Evolutionary conservation across 2,329 filamentous ascomycete species (phyloP).

Genomic region (Parastagonospora nodorum): DNA sequence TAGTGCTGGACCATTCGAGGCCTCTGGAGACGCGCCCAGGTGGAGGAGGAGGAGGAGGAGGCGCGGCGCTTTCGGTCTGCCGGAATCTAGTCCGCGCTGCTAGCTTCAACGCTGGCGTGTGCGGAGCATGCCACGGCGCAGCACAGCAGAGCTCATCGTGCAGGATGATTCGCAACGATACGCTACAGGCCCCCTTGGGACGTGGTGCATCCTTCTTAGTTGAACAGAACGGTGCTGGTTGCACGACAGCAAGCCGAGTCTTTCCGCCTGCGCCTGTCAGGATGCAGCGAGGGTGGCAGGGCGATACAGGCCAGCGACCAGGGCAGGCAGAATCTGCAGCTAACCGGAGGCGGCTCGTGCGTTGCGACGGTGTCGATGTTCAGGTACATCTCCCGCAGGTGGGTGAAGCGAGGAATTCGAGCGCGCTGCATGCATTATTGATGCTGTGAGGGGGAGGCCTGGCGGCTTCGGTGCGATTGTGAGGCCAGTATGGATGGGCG

Average conservation of each 20-base stretch:
- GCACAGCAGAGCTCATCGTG: constrained; percentile 24
- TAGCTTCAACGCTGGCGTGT: constrained; percentile 9
- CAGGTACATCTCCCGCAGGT: constrained; percentile 38
- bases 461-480: not conserved
- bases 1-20: constrained; percentile 20
- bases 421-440: not conserved
- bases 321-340: constrained; percentile 24
- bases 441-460: constrained; percentile 1
- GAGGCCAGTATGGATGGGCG: too few species aligned
- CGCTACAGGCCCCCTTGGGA: constrained; percentile 18
- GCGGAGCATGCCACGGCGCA: constrained; percentile 21
- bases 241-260: constrained; percentile 33
- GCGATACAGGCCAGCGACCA: constrained; percentile 17
- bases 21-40: constrained; percentile 23
- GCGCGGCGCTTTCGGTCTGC: constrained; percentile 23
- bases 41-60: constrained; percentile 17
- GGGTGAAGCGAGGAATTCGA: constrained; percentile 1
- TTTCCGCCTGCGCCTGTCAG: constrained; percentile 28
- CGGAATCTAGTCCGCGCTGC: constrained; percentile 19
- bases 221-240: constrained; percentile 32
- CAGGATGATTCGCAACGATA: constrained; percentile 30
- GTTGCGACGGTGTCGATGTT: constrained; percentile 24
- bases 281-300: constrained; percentile 2
- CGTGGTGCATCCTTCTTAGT: constrained; percentile 29
- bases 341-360: constrained; percentile 28